Evolutionary conservation across 2,329 filamentous ascomycete species (phyloP).

Genomic region (Penicillium corylophilum): DNA sequence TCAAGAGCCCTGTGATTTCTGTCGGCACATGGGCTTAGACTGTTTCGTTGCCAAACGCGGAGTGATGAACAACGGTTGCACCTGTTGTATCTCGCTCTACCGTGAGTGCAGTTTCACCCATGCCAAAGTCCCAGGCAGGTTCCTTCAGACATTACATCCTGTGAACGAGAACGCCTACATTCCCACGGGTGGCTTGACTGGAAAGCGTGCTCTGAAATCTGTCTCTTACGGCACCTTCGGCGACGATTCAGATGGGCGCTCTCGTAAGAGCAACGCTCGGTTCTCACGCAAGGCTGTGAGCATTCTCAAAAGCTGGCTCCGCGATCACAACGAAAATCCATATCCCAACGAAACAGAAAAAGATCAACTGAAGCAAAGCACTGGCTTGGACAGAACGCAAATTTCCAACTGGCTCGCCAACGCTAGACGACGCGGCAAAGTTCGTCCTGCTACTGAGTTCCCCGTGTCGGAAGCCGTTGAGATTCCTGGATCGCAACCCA

Average conservation of each 20-base stretch:
- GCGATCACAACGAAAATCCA: slow-evolving; percentile 74
- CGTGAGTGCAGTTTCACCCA: slow-evolving; percentile 50
- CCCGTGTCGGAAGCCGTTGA: slow-evolving; percentile 71
- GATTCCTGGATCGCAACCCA: slow-evolving; percentile 60
- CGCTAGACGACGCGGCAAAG: slow-evolving; percentile 78
- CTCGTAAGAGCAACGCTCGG: slow-evolving; percentile 67
- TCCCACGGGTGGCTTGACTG: slow-evolving; percentile 38
- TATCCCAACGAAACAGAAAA: slow-evolving; percentile 89
- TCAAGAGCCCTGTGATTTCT: slow-evolving; percentile 48
- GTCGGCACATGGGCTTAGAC: slow-evolving; percentile 46
- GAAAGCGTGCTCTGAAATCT: slow-evolving; percentile 44
- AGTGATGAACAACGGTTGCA: slow-evolving; percentile 46
- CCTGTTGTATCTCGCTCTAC: slow-evolving; percentile 49
- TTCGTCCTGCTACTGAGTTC: slow-evolving; percentile 63
- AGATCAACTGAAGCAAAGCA: slow-evolving; percentile 72
- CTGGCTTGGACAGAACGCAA: slow-evolving; percentile 77
- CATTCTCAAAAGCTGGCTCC: slow-evolving; percentile 80
- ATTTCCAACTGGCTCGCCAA: slow-evolving; percentile 94
- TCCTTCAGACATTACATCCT: slow-evolving; percentile 45
- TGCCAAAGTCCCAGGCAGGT: slow-evolving; percentile 41
- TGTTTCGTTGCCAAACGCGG: slow-evolving; percentile 49
- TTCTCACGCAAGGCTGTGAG: slow-evolving; percentile 80
- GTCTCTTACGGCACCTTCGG: slow-evolving; percentile 33
- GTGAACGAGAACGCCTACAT: slow-evolving; percentile 45
- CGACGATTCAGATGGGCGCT: slow-evolving; percentile 40